Evolutionary conservation across 305 asterid species (phyloP).

Genomic region (Fraxinus ornus): DNA sequence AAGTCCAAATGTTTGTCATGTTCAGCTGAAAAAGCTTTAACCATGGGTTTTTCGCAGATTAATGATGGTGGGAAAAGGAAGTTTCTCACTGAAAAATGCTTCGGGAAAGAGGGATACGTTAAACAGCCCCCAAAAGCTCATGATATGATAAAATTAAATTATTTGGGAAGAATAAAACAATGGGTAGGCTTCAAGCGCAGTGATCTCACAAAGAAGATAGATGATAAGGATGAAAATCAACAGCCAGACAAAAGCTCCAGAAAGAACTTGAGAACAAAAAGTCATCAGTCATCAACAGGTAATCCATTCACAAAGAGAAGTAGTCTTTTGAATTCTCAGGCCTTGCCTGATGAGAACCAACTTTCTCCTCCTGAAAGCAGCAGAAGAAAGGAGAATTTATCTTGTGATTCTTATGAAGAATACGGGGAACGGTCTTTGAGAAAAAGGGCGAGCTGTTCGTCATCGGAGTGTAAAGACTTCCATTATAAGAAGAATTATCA

Average conservation of each 20-base stretch:
- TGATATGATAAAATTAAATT: slow-evolving; percentile 35
- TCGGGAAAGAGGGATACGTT: slow-evolving; percentile 28
- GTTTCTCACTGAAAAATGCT: slow-evolving; percentile 32
- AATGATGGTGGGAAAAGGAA: slow-evolving; percentile 32
- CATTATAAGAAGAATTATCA: slow-evolving; percentile 31
- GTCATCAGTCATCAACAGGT: slow-evolving; percentile 28
- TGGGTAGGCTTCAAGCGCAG: slow-evolving; percentile 64
- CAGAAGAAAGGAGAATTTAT: slow-evolving; percentile 33
- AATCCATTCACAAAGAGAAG: slow-evolving; percentile 32
- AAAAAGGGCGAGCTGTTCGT: slow-evolving; percentile 38
- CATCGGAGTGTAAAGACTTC: slow-evolving; percentile 23
- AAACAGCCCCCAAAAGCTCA: slow-evolving; percentile 27
- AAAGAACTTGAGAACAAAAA: slow-evolving; percentile 31
- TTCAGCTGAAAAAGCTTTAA: not conserved
- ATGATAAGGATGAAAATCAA: slow-evolving; percentile 34
- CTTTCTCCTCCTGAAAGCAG: slow-evolving; percentile 34
- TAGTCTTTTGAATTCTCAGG: slow-evolving; percentile 29
- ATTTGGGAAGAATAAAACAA: slow-evolving; percentile 46
- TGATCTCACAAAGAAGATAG: slow-evolving; percentile 42
- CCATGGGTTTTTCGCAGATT: slow-evolving; percentile 35
- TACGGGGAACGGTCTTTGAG: slow-evolving; percentile 25
- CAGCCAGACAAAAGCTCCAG: slow-evolving; percentile 19
- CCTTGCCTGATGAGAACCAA: slow-evolving; percentile 32
- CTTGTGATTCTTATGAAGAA: slow-evolving; percentile 30
- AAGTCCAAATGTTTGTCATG: slow-evolving; percentile 2